Conservation (phyloP, 2,329 filamentous ascomycete species). For the Talaromyces rugulosus region DNA sequence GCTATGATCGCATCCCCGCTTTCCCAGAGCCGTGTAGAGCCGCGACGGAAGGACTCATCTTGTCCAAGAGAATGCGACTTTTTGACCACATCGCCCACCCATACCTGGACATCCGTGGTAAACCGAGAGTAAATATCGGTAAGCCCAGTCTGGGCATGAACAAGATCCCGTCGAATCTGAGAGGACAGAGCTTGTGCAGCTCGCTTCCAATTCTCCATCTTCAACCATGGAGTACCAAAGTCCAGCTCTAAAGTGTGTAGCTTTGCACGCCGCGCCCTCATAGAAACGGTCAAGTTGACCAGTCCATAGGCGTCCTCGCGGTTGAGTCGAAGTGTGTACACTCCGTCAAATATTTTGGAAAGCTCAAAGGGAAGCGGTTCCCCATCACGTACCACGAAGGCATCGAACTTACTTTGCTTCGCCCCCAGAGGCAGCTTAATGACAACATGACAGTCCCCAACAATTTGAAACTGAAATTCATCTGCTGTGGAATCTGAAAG, state of each 20-base stretch:
- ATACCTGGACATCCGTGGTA: constrained; percentile 34
- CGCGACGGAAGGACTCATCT: constrained; percentile 22
- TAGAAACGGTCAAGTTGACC: constrained; percentile 47
- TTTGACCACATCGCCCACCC: constrained; percentile 34
- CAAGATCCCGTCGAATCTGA: constrained; percentile 34
- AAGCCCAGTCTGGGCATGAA: constrained; percentile 33
- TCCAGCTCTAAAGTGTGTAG: constrained; percentile 36
- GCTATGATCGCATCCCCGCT: constrained; percentile 24
- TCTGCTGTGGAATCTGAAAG: constrained; percentile 26
- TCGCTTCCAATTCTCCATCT: constrained; percentile 43
- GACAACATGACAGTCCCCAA: constrained; percentile 51
- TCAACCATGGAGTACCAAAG: constrained; percentile 45
- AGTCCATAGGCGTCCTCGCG: constrained; percentile 46
- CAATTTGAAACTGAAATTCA: constrained; percentile 50
- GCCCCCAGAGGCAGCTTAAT: constrained; percentile 46
- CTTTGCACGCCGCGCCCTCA: constrained; percentile 30
- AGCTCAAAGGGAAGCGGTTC: constrained; percentile 41
- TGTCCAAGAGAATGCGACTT: constrained; percentile 31
- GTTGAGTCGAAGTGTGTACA: constrained; percentile 50
- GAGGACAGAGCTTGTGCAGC: constrained; percentile 33
- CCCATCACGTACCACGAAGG: constrained; percentile 45
- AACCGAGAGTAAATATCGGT: constrained; percentile 34
- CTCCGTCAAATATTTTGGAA: constrained; percentile 50
- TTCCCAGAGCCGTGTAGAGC: constrained; percentile 21
- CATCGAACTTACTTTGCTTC: constrained; percentile 45